Conservation (phyloP, 495 filamentous ascomycete genomes). For the Rusavskia elegans region DNA sequence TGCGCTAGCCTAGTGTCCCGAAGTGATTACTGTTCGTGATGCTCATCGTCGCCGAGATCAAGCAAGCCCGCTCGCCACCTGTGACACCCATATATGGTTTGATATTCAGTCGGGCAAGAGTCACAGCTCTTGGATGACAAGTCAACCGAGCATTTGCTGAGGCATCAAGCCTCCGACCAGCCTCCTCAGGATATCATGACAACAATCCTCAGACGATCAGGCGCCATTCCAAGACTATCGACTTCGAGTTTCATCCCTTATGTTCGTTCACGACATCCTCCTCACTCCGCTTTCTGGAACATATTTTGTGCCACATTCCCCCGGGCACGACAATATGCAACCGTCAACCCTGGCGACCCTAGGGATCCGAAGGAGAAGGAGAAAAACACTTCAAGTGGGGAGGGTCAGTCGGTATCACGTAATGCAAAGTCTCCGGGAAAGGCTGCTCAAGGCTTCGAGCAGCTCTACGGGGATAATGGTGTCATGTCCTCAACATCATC, state of each 20-base stretch:
- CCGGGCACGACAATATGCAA: constrained; percentile 38
- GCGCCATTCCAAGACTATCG: constrained; percentile 46
- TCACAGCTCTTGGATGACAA: not conserved
- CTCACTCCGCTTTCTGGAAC: constrained; percentile 24
- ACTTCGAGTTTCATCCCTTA: constrained; percentile 33
- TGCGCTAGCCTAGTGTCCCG: not conserved
- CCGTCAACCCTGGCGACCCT: constrained; percentile 28
- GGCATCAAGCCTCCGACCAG: not conserved
- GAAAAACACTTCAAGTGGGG: constrained; percentile 11
- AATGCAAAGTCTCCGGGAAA: constrained; percentile 15
- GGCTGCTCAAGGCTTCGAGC: constrained; percentile 27
- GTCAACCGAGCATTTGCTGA: not conserved
- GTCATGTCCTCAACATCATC: constrained; percentile 24
- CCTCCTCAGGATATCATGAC: constrained; percentile 33
- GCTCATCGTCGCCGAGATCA: not conserved
- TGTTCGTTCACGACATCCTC: constrained; percentile 23
- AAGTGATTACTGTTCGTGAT: no score
- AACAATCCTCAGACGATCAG: constrained; percentile 47
- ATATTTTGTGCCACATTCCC: constrained; percentile 28
- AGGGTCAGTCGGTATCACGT: constrained; percentile 15
- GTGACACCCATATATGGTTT: not conserved
- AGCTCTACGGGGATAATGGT: constrained; percentile 22
- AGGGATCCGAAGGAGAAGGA: constrained; percentile 28
- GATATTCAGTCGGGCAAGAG: not conserved
- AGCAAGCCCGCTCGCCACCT: not conserved